Conservation (phyloP, 495 filamentous ascomycete genomes). For the Aspergillus wentii region DNA sequence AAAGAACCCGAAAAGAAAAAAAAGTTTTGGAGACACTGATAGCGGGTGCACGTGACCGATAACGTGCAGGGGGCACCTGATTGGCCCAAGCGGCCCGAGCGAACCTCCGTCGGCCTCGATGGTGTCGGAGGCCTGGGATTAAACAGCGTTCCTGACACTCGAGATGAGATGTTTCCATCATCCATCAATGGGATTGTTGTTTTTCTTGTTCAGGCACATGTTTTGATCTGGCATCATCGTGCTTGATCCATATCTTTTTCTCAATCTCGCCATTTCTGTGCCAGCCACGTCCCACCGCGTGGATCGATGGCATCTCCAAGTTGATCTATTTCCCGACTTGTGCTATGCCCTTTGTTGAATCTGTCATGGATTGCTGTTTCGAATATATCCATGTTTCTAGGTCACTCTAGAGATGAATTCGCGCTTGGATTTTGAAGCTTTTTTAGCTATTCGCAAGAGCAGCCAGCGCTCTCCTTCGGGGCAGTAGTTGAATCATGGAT, state of each 20-base stretch:
- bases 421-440: slow-evolving; percentile 17
- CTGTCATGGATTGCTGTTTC: slow-evolving; percentile 11
- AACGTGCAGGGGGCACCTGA: slow-evolving; percentile 4
- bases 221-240: neutral
- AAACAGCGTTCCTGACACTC: slow-evolving; percentile 3
- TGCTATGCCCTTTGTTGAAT: slow-evolving; percentile 4
- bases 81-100: slow-evolving; percentile 16
- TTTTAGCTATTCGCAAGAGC: slow-evolving; percentile 24
- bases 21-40: slow-evolving; percentile 17
- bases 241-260: neutral
- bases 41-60: slow-evolving; percentile 16
- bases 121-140: slow-evolving; percentile 7
- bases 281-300: slow-evolving; percentile 1
- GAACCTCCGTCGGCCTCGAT: slow-evolving; percentile 17
- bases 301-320: slow-evolving; percentile 18
- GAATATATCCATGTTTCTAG: slow-evolving; percentile 6
- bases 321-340: slow-evolving; percentile 18
- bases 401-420: slow-evolving; percentile 34
- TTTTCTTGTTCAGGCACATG: slow-evolving; percentile 1
- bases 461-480: slow-evolving; percentile 20
- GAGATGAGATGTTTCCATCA: neutral
- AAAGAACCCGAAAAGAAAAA: slow-evolving; percentile 11
- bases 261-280: neutral
- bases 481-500: slow-evolving; percentile 40
- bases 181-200: neutral